These are phyloP conservation scores for Lepidium aucheri DNA, from an alignment of 345 rosid genomes.

Conservation along the genomic window DNA sequence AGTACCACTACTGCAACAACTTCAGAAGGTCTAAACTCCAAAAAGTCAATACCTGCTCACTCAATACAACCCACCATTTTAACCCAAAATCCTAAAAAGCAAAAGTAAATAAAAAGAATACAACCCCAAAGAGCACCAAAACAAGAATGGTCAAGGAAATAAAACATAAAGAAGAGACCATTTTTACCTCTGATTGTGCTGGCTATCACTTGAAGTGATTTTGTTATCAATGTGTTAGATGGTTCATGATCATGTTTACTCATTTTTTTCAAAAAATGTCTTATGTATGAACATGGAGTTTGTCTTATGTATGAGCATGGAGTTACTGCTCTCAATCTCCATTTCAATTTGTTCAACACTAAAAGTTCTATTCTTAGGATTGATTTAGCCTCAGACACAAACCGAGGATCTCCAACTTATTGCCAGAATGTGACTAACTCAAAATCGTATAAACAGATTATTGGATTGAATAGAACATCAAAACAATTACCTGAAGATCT, in stretches of 20 bases:
- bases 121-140: background rate
- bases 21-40: conserved; percentile 77
- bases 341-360: conserved; percentile 47
- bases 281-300: too few relatives aligned
- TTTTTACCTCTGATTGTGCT: conserved; percentile 52
- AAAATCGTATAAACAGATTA: background rate
- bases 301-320: conserved; percentile 61
- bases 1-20: conserved; percentile 73
- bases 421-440: background rate
- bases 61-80: conserved; percentile 21
- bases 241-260: conserved; percentile 32
- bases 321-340: conserved; percentile 56
- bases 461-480: background rate
- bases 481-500: conserved; percentile 55
- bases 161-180: conserved; percentile 7
- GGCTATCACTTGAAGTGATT: conserved; percentile 48
- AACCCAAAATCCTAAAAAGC: conserved; percentile 19
- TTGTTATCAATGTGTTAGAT: conserved; percentile 31
- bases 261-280: conserved; percentile 39
- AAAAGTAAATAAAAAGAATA: background rate
- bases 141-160: conserved; percentile 3
- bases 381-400: conserved; percentile 44
- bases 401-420: conserved; percentile 47
- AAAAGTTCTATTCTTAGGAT: conserved; percentile 70
- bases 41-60: conserved; percentile 68